Conservation (phyloP, 306 rosid species). For the Vicia faba region DNA sequence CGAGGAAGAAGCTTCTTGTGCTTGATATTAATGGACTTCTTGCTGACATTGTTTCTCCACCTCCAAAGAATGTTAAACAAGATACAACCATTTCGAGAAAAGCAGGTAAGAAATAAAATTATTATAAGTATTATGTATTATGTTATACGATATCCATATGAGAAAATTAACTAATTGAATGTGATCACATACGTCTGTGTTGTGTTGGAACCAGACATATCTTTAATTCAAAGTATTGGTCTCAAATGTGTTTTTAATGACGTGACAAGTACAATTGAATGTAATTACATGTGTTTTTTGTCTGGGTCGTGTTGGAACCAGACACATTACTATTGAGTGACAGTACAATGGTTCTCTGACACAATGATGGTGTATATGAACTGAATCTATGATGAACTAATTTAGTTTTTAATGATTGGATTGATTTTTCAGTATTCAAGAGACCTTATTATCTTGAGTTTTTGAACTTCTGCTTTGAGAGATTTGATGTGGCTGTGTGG, state of each 20-base stretch:
- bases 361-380: neutral
- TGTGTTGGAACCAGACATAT: neutral
- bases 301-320: no score
- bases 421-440: slow-evolving; percentile 67
- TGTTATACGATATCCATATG: neutral
- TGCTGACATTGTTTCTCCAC: slow-evolving; percentile 68
- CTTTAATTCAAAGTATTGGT: neutral
- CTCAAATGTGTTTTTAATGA: neutral
- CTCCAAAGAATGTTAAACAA: slow-evolving; percentile 53
- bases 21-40: slow-evolving; percentile 88
- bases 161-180: neutral
- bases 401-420: slow-evolving; percentile 19
- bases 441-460: slow-evolving; percentile 79
- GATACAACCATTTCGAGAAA: slow-evolving; percentile 52
- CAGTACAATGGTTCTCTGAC: neutral
- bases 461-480: slow-evolving; percentile 82
- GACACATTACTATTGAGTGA: neutral
- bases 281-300: no score
- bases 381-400: neutral
- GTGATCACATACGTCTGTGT: neutral
- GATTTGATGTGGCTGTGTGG: slow-evolving; percentile 92
- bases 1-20: slow-evolving; percentile 68
- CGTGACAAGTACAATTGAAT: neutral
- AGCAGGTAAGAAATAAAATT: slow-evolving; percentile 52
- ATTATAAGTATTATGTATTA: neutral